phyloP scores from a whole-genome alignment of 2,329 filamentous ascomycete genomes.

The Penicillium brasilianum region DNA sequence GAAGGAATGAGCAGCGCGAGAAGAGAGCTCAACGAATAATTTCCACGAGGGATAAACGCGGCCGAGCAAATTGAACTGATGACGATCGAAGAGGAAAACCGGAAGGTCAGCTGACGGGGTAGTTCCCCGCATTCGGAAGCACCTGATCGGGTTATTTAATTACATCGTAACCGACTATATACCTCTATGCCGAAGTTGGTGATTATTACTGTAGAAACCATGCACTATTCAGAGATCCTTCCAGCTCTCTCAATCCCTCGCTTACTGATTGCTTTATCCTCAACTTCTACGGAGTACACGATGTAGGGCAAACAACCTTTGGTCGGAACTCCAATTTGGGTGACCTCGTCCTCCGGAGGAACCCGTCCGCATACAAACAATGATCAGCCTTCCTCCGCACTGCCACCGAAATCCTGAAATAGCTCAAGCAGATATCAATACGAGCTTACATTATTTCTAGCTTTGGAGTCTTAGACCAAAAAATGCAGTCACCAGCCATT shows the following conservation, averaged over 20 bases:
- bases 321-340: neutral
- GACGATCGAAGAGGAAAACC: constrained; percentile 12
- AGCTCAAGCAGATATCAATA: neutral
- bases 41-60: neutral
- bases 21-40: neutral
- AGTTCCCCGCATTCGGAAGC: constrained; percentile 22
- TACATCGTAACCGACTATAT: too few relatives aligned
- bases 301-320: too few relatives aligned
- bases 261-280: too few relatives aligned
- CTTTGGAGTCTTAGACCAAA: neutral
- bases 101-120: constrained; percentile 23
- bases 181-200: neutral
- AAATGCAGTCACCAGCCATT: neutral
- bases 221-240: too few relatives aligned
- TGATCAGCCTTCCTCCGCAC: neutral
- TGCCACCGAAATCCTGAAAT: too few relatives aligned
- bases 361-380: neutral
- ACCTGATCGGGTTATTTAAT: neutral
- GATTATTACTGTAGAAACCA: neutral
- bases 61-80: neutral
- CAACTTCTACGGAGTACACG: too few relatives aligned
- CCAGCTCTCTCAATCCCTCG: too few relatives aligned
- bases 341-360: neutral
- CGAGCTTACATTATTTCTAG: constrained; percentile 5
- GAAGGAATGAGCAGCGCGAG: neutral